Conservation (phyloP, 768 basidiomycete genomes). For the Calvatia gigantea region DNA sequence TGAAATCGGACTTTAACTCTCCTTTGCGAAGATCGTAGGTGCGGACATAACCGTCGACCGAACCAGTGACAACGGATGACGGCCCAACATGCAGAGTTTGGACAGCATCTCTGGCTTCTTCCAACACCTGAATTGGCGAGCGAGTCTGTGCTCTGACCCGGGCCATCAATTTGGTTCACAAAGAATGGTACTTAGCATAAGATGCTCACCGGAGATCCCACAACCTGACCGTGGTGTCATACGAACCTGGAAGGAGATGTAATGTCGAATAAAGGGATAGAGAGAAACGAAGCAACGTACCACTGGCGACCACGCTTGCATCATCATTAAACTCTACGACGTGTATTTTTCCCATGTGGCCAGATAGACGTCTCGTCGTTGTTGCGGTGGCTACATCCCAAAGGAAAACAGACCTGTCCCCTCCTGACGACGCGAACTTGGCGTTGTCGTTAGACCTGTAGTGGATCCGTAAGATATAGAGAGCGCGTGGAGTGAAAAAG, state of each 20-base stretch:
- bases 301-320: conserved; percentile 83
- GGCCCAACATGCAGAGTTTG: conserved; percentile 71
- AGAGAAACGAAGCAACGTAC: conserved; percentile 36
- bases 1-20: conserved; percentile 81
- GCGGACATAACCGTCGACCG: conserved; percentile 88
- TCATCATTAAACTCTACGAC: conserved; percentile 88
- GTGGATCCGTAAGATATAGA: not conserved
- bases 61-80: conserved; percentile 72
- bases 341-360: conserved; percentile 90
- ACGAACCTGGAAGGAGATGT: conserved; percentile 61
- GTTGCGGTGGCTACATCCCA: conserved; percentile 94
- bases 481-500: not conserved
- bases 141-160: conserved; percentile 62
- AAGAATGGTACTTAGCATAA: not conserved
- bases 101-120: conserved; percentile 86
- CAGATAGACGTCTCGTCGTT: conserved; percentile 78
- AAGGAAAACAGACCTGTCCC: conserved; percentile 88
- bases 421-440: conserved; percentile 90
- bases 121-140: conserved; percentile 86
- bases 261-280: conserved; percentile 1
- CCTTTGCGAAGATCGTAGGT: conserved; percentile 96
- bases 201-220: conserved; percentile 83
- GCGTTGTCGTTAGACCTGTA: conserved; percentile 87
- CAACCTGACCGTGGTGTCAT: conserved; percentile 84
- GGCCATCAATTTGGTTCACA: conserved; percentile 1